Conservation (phyloP, 2,329 filamentous ascomycete genomes). For the Claviceps monticola region DNA sequence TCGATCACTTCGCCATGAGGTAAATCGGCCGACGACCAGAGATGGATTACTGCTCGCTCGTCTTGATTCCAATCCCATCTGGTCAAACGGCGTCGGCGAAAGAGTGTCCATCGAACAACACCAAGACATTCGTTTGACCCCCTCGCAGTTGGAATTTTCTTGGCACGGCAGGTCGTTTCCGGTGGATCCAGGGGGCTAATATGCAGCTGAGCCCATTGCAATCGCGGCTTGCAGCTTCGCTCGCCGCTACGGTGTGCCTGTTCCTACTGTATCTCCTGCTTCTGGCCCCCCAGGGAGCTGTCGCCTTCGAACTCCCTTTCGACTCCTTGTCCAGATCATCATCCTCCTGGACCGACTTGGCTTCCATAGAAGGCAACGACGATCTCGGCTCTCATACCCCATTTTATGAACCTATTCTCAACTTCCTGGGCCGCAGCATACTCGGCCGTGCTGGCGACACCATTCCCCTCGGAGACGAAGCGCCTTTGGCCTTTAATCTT, state of each 20-base stretch:
- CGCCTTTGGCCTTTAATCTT: conserved; percentile 44
- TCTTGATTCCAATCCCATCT: not conserved
- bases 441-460: conserved; percentile 46
- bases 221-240: conserved; percentile 56
- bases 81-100: not conserved
- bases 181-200: conserved; percentile 8
- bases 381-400: conserved; percentile 10
- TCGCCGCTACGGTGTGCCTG: conserved; percentile 46
- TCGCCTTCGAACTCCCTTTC: conserved; percentile 39
- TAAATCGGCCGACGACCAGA: not conserved
- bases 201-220: conserved; percentile 56
- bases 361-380: not conserved
- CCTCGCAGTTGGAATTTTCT: not conserved
- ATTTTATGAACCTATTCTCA: conserved; percentile 47
- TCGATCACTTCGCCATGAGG: not conserved
- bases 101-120: not conserved
- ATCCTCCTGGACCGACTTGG: not conserved
- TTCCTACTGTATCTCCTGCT: conserved; percentile 47
- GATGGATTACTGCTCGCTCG: not conserved
- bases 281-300: conserved; percentile 43
- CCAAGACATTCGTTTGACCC: not conserved
- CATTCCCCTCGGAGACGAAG: conserved; percentile 48
- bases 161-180: not conserved
- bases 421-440: conserved; percentile 45
- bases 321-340: conserved; percentile 1